Conservation (phyloP, 176 grass and related monocot species). For the Alopecurus myosuroides region DNA sequence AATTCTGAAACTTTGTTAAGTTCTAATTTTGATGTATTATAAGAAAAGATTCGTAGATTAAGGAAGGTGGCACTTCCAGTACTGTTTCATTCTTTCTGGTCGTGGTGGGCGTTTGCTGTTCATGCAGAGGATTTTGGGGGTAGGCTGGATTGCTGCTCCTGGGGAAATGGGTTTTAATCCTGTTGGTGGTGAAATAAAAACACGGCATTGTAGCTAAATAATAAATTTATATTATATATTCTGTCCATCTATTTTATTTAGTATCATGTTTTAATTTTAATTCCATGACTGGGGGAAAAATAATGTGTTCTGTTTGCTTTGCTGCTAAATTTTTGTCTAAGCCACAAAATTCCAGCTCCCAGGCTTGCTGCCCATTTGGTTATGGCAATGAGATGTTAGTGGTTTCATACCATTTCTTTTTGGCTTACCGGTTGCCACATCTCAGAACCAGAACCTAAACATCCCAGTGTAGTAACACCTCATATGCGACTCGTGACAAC, state of each 20-base stretch:
- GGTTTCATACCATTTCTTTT: neutral
- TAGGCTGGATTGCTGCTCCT: constrained; percentile 36
- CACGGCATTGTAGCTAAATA: constrained; percentile 47
- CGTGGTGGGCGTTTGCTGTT: constrained; percentile 18
- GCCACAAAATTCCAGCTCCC: neutral
- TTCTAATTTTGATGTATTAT: constrained; percentile 48
- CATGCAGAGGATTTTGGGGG: constrained; percentile 33
- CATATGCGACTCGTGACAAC: too few species aligned
- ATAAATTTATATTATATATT: constrained; percentile 39
- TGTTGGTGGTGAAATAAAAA: constrained; percentile 49
- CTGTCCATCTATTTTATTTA: neutral
- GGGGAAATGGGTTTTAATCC: constrained; percentile 25
- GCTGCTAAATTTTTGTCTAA: neutral
- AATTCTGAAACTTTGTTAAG: constrained; percentile 21
- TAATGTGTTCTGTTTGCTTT: neutral
- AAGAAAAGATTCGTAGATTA: constrained; percentile 29
- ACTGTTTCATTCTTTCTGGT: constrained; percentile 25
- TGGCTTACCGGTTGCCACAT: neutral
- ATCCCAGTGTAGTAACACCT: neutral
- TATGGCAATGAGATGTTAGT: neutral
- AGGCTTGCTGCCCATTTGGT: neutral
- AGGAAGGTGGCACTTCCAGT: constrained; percentile 35
- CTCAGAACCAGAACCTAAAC: neutral
- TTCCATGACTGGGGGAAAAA: neutral
- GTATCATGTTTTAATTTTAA: neutral